Base-by-base conservation (phyloP, 306 rosid genomes). In the Citrullus colocynthis region DNA sequence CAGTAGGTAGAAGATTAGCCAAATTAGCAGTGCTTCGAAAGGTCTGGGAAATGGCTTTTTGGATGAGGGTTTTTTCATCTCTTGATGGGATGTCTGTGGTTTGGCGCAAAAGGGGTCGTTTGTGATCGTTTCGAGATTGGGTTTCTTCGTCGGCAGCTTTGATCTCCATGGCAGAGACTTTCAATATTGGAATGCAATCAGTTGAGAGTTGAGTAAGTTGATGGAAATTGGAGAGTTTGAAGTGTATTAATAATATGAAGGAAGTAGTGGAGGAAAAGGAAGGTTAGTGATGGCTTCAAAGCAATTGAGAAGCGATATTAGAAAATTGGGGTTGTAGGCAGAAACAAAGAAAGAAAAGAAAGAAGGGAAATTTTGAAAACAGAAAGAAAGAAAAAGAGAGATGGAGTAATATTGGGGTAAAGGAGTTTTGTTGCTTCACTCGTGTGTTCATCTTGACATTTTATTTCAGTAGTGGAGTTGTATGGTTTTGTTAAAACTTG, bases 1-100 rank as follows among this genome's bases (percentile, higher is more conserved):
- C 97, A 0, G 97, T 94, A 4, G 98, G 98, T 64, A 94, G 76
- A 59, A 89, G 98, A 79, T 94, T 94, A 70, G 97, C 98, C 78
- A 94, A 81, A 80, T 90, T 89, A 0, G 95, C 97, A 3, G 96
- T 89, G 89, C 96, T 89, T 52, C 85, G 84, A 79, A 94, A 92
- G 7, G 96, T 94, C 69, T 88, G 93, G 81, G 82, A 89, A 8
- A 92, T 89, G 76, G 95, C 98, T 80, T 81, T 89, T 82, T 90
- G 98, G 51, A 87, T 64, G 17, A 80, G 78, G 24, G 80, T 84
- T 80, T 61, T 84, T 77, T 93, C 84, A n/a, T 84, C 88, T 63
- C 83, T 76, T 65, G 81, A 87, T 0, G 88, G 85, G 36, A 74
- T 66, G 58, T 80, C 81, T 5, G 15, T 82, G 5, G 24, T 66